Percentiles rank a stretch among this genome's conserved stretches.
Evolutionary conservation across 345 rosid genomes (phyloP).

Genomic region (Camelina hispida): DNA sequence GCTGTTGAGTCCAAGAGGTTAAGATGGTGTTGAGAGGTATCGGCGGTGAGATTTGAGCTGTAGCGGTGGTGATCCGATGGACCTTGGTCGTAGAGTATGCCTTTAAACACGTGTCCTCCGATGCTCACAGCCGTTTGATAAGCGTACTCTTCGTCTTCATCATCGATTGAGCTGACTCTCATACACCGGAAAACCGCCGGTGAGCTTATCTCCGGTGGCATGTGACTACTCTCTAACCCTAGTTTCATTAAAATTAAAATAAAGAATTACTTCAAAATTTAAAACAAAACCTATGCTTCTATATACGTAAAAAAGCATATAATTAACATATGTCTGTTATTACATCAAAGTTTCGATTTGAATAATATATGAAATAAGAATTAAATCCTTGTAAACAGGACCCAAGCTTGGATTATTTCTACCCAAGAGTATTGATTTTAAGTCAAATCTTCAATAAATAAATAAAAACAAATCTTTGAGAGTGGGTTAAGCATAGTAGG

Average conservation of each 20-base stretch:
- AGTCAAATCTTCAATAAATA: no score
- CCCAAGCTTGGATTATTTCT: background rate
- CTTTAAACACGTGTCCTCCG: slow-evolving; percentile 76
- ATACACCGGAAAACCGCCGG: slow-evolving; percentile 67
- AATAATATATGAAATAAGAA: background rate
- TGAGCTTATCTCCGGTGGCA: slow-evolving; percentile 62
- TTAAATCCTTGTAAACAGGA: background rate
- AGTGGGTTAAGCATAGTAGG: background rate
- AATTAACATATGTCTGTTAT: background rate
- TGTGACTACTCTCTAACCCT: slow-evolving; percentile 64
- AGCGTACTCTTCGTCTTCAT: slow-evolving; percentile 60
- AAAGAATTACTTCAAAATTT: background rate
- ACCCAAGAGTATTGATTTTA: background rate
- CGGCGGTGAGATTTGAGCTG: slow-evolving; percentile 31
- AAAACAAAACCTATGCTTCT: background rate
- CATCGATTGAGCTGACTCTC: slow-evolving; percentile 57
- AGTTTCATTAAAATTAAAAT: slow-evolving; percentile 14
- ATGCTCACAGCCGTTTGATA: slow-evolving; percentile 80
- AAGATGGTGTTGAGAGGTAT: slow-evolving; percentile 50
- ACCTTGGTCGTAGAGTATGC: slow-evolving; percentile 84
- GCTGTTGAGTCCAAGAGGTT: slow-evolving; percentile 57
- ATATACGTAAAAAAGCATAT: background rate
- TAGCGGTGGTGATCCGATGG: slow-evolving; percentile 49
- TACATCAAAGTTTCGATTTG: background rate
- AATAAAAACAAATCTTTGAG: slow-evolving; percentile 6